Conservation (phyloP, 108 stramenopile genomes). For the Heterococcus sp. region DNA sequence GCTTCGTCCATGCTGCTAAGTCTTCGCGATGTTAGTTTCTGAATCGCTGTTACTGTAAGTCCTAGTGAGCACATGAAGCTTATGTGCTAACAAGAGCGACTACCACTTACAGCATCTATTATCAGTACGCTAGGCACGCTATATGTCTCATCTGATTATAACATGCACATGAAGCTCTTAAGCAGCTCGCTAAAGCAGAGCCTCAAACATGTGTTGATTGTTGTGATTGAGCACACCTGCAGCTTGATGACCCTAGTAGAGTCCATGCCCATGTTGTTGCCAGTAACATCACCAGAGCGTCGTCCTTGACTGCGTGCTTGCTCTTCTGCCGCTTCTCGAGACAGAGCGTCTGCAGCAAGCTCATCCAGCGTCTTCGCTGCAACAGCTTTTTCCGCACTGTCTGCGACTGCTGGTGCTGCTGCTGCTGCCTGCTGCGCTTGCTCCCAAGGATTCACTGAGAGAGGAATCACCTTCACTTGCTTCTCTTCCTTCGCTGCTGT, state of each 20-base stretch:
- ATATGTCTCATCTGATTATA: too few species aligned
- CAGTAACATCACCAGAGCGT: background rate
- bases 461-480: slow-evolving; percentile 15
- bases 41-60: too few species aligned
- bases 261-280: background rate
- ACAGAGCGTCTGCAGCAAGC: slow-evolving; percentile 29
- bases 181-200: too few species aligned
- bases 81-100: too few species aligned
- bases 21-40: too few species aligned
- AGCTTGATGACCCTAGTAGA: background rate
- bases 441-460: slow-evolving; percentile 28
- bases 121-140: too few species aligned
- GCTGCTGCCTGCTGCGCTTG: background rate
- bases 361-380: slow-evolving; percentile 16
- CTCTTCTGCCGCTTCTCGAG: slow-evolving; percentile 7
- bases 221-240: background rate
- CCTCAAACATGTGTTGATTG: too few species aligned
- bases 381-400: background rate
- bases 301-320: too few species aligned
- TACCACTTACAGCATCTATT: too few species aligned
- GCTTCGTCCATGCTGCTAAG: too few species aligned
- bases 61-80: too few species aligned
- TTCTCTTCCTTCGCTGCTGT: background rate
- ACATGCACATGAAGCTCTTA: too few species aligned
- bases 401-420: background rate